Evolutionary conservation across 1,284 basidiomycete species (phyloP), one percentile per base, ranked within the genome.

Genomic region (Leucoagaricus sp.): DNA sequence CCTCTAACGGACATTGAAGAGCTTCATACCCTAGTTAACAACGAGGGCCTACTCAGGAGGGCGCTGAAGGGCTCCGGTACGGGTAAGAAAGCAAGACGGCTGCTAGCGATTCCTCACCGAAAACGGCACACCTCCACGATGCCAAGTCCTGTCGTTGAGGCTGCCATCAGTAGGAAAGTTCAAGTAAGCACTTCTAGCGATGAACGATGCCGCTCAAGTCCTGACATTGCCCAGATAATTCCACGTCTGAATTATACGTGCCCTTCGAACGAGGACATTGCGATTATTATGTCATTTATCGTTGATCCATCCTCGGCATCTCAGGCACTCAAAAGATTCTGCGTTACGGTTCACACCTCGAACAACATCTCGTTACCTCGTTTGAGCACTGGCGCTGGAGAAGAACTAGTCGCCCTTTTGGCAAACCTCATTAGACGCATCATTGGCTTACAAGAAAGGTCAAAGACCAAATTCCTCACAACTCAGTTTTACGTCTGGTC

Each of bases 401-500:
- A 58, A 10, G 62, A 67, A n/a, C 66, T 81, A 21, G 66, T 79
- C 19, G 48, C 69, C 1, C 63, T 67, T 5, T 64, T 81, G 9
- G 69, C 74, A 15, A 58, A 60, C n/a, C 59, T 75, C 25, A 72
- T 81, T 47, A 67, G 71, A 36, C 55, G 59, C 15, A 70, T 80
- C 21, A 62, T 71, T 10, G 19, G 58, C 62, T 29, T 60, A 65
- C 42, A 64, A 61, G 58, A 52, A 54, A 55, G 15, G 52, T 60
- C 25, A 49, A 3, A 59, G 56, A 19, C 68, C 70, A 36, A 61
- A 64, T 1, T 68, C 68, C 57, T 50, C n/a, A 63, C 67, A 7
- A 59, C 61, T 2, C 79, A 81, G 56, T 78, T 78, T 59, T 80
- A 80, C 59, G 72, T 80, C 10, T 80, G 76, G 69, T 76, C 76